A percentile compares a stretch with the other conserved stretches of the same genome.
Evolutionary conservation across 306 rosid species (phyloP).

Genomic region (Vigna reflexopilosa): DNA sequence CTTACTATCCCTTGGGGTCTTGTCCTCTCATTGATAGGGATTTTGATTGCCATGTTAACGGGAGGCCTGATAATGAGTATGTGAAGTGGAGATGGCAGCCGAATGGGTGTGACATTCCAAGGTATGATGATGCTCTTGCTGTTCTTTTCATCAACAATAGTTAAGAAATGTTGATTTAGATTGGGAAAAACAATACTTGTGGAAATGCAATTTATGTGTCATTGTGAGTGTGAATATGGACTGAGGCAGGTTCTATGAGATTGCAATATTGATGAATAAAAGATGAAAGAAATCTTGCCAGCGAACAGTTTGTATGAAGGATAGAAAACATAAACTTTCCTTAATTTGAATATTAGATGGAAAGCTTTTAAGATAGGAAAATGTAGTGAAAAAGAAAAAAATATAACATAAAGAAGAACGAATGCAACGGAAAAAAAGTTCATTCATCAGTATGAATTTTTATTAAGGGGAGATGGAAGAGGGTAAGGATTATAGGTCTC

Average conservation of each 20-base stretch:
- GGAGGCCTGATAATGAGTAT: slow-evolving; percentile 78
- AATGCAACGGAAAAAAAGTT: slow-evolving; percentile 3
- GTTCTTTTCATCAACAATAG: neutral
- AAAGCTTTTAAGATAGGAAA: neutral
- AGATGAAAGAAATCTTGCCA: slow-evolving; percentile 10
- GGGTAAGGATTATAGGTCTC: neutral
- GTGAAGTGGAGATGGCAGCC: slow-evolving; percentile 97
- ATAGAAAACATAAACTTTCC: neutral
- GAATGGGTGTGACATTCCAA: slow-evolving; percentile 78
- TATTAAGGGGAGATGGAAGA: slow-evolving; percentile 12
- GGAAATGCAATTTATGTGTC: slow-evolving; percentile 11
- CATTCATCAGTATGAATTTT: neutral
- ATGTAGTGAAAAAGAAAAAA: neutral
- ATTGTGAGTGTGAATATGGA: neutral
- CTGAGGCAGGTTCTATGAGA: neutral
- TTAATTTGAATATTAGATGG: neutral
- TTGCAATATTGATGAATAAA: neutral
- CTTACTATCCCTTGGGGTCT: slow-evolving; percentile 85
- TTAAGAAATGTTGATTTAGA: neutral
- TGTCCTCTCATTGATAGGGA: slow-evolving; percentile 81
- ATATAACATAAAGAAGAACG: neutral
- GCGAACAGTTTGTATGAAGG: slow-evolving; percentile 13
- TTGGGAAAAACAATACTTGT: neutral
- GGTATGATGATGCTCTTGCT: slow-evolving; percentile 54
- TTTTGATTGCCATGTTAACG: slow-evolving; percentile 82